Evolutionary conservation across 805 yeast species (phyloP).

Genomic region (Lipomyces anomalus): DNA sequence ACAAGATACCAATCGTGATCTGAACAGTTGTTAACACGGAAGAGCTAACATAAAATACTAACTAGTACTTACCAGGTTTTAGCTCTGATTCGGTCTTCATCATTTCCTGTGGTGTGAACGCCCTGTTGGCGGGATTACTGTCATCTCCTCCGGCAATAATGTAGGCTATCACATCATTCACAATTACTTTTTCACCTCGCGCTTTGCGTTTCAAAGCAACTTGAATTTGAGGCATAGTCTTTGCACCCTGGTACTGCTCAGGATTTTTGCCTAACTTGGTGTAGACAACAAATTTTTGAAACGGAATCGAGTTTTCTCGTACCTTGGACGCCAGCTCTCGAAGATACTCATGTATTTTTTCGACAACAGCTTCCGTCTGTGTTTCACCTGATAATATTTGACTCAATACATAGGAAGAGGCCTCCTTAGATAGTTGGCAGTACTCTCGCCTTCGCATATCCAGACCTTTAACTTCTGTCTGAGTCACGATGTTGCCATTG

Average conservation of each 20-base stretch:
- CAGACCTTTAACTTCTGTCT: constrained; percentile 87
- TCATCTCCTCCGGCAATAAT: constrained; percentile 55
- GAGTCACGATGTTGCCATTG: constrained; percentile 51
- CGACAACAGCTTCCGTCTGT: constrained; percentile 67
- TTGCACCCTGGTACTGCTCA: constrained; percentile 69
- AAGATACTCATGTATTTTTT: constrained; percentile 64
- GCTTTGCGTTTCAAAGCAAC: constrained; percentile 77
- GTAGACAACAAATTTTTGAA: constrained; percentile 69
- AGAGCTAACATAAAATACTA: too few species aligned
- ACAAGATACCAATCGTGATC: constrained; percentile 78
- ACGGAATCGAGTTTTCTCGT: constrained; percentile 54
- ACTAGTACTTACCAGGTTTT: constrained; percentile 40
- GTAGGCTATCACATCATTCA: constrained; percentile 85
- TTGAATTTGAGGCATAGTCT: constrained; percentile 75
- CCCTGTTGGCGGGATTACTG: constrained; percentile 63
- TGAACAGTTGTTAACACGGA: constrained; percentile 52
- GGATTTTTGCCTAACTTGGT: constrained; percentile 91
- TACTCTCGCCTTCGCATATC: constrained; percentile 97
- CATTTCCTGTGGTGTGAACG: constrained; percentile 74
- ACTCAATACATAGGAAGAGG: constrained; percentile 68
- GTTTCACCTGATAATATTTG: constrained; percentile 57
- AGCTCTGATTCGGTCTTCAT: constrained; percentile 5
- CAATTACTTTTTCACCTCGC: constrained; percentile 81
- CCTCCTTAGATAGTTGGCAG: constrained; percentile 86
- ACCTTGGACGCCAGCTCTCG: constrained; percentile 55